Percentiles rank a stretch among this genome's conserved stretches.
Evolutionary conservation across 148 eudicot genomes (phyloP).

Genomic region (Nyssa sinensis): DNA sequence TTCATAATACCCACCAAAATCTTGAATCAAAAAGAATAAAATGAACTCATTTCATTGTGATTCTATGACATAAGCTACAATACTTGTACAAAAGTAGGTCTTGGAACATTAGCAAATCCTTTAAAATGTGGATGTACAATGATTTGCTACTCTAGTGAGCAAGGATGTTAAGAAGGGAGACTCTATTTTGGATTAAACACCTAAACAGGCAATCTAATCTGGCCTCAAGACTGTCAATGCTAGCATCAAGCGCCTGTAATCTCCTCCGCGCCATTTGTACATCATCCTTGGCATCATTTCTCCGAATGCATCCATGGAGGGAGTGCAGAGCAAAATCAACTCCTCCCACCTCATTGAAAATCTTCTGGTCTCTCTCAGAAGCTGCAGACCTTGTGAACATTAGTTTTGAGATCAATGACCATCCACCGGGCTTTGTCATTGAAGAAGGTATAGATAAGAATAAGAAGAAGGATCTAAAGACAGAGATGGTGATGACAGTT

Average conservation of each 20-base stretch:
- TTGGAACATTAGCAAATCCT: not conserved
- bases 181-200: slow-evolving; percentile 28
- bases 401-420: slow-evolving; percentile 40
- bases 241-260: slow-evolving; percentile 24
- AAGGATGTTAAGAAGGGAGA: slow-evolving; percentile 39
- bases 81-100: not conserved
- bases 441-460: slow-evolving; percentile 32
- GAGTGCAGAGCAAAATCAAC: slow-evolving; percentile 24
- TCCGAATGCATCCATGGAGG: slow-evolving; percentile 2
- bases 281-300: slow-evolving; percentile 7
- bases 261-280: slow-evolving; percentile 14
- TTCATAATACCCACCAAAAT: no score
- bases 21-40: not conserved
- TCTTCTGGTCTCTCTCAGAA: slow-evolving; percentile 2
- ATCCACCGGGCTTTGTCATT: slow-evolving; percentile 23
- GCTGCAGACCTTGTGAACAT: slow-evolving; percentile 9
- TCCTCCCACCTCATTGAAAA: slow-evolving; percentile 21
- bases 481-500: slow-evolving; percentile 9
- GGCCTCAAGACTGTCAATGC: slow-evolving; percentile 28
- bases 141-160: slow-evolving; percentile 11
- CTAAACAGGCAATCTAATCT: slow-evolving; percentile 32
- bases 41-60: not conserved
- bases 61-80: not conserved
- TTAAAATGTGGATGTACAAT: not conserved
- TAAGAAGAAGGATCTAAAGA: slow-evolving; percentile 29